These are phyloP conservation scores for Sequoia sempervirens DNA, from an alignment of 75 land plant species.

Conservation along the genomic window DNA sequence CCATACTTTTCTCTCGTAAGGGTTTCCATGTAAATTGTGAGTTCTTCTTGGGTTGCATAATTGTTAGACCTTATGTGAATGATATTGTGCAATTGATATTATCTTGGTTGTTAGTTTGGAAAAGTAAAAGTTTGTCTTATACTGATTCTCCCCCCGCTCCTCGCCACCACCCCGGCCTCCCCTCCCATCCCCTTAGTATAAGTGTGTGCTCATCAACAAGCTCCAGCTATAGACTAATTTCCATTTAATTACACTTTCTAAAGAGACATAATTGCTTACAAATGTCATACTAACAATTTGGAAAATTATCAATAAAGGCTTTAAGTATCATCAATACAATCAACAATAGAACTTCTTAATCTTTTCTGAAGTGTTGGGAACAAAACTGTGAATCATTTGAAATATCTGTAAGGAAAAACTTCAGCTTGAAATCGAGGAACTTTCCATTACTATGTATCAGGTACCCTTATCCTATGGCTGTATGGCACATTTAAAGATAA, in stretches of 20 bases:
- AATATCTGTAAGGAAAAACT: neutral
- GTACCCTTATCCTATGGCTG: neutral
- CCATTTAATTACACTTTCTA: neutral
- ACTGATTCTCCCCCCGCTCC: no score
- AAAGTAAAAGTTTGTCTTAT: no score
- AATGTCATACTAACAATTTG: neutral
- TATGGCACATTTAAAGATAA: neutral
- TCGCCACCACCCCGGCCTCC: no score
- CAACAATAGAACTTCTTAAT: neutral
- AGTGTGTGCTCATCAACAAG: no score
- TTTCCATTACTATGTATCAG: neutral
- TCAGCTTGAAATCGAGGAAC: neutral
- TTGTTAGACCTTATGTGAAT: no score
- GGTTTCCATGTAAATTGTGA: no score
- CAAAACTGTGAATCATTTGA: neutral
- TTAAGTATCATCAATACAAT: neutral
- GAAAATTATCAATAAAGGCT: neutral
- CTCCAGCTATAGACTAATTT: neutral
- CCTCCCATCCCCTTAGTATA: no score
- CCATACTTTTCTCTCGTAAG: no score
- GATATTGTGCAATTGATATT: no score
- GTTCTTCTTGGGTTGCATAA: no score
- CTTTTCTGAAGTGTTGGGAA: neutral
- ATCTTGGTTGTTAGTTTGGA: no score
- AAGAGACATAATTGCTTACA: neutral